Percentiles rank a stretch among this genome's conserved stretches.
phyloP scores from a whole-genome alignment of 768 basidiomycete genomes.

The Rossbeevera mucosa region DNA sequence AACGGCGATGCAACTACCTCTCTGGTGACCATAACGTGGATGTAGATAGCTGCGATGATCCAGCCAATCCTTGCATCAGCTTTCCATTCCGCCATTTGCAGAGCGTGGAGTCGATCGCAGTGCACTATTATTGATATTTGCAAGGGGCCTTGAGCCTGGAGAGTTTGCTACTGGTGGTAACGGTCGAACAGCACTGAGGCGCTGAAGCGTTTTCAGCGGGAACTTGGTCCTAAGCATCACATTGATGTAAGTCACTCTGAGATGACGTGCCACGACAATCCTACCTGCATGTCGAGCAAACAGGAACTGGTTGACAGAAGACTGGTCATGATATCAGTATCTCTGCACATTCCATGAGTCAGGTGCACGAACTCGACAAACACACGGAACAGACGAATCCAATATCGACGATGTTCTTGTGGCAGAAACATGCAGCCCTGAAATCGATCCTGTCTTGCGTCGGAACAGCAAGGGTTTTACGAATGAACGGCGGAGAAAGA shows the following conservation, averaged over 20 bases:
- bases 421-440: constrained; percentile 97
- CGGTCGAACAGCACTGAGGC: constrained; percentile 62
- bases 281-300: constrained; percentile 90
- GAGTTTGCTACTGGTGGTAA: constrained; percentile 28
- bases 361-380: constrained; percentile 70
- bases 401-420: constrained; percentile 93
- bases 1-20: background rate
- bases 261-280: constrained; percentile 27
- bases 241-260: background rate
- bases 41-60: background rate
- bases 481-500: constrained; percentile 63
- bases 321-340: constrained; percentile 44
- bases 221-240: constrained; percentile 73
- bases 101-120: constrained; percentile 16
- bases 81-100: constrained; percentile 18
- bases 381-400: constrained; percentile 99
- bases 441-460: constrained; percentile 96
- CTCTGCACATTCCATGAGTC: background rate
- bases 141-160: constrained; percentile 31
- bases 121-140: constrained; percentile 32
- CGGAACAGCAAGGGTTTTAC: constrained; percentile 75
- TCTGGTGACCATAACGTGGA: background rate
- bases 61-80: constrained; percentile 2
- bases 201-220: constrained; percentile 86
- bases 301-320: constrained; percentile 90